Evolutionary conservation across 495 filamentous ascomycete species (phyloP), one percentile per base, ranked within the genome.

Genomic region (Penicillium parvum): DNA sequence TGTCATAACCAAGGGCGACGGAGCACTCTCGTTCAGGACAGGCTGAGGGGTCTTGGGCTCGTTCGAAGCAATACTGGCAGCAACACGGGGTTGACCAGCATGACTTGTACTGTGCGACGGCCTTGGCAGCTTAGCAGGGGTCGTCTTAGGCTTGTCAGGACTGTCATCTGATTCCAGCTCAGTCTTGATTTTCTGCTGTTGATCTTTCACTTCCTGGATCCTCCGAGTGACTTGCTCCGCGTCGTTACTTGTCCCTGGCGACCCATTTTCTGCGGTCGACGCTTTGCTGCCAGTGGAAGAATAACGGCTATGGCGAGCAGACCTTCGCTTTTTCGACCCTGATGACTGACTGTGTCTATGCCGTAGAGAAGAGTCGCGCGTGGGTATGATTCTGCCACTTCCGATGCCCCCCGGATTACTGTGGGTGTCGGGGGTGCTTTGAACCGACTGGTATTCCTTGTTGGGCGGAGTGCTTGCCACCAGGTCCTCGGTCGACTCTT

Each of bases 321-420:
- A 61, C 44, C 55, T 59, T 22, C 50, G 58, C 19, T 61, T 61
- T 40, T 59, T 68, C 7, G 67, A 61, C 37, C 60, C 54, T 5
- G 59, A 62, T 16, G 63, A 66, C 30, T 61, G 63, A 19, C 61
- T 73, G 47, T 84, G 51, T 18, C 54, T 42, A 30, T 58, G 84
- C 28, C 82, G 69, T 27, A 87, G 55, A 5, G 82, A 86, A 1
- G 83, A 87, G 35, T 86, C 83, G 40, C 83, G 71, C 3, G 75
- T 69, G 4, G 84, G 84, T 34, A 88, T 85, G 7, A 74, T 47
- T 60, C 74, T 35, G 6, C 72, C 71, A 37, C 67, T 73, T 40
- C 71, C 69, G 37, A 73, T 68, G 1, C 66, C 65, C 12, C 71
- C 69, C 2, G 65, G 72, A 18, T 60, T 68, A 20, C 48, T 54